Evolutionary conservation across 805 yeast species (phyloP).

Genomic region (Starmera quercuum): DNA sequence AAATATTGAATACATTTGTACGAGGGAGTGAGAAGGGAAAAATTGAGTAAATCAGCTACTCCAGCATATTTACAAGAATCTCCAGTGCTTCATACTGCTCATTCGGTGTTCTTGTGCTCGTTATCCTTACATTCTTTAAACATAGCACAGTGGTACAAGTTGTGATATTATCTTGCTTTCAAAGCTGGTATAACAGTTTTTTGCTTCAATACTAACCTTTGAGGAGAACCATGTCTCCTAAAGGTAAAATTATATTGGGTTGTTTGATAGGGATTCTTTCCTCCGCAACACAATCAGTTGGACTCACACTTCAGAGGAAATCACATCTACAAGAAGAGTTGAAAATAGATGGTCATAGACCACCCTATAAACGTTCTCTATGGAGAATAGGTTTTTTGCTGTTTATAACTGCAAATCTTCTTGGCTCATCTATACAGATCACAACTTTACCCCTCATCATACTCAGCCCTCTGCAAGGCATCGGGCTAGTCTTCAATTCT

Average conservation of each 20-base stretch:
- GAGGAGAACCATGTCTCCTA: not conserved
- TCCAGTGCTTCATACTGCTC: too few species aligned
- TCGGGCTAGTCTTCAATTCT: slow-evolving; percentile 83
- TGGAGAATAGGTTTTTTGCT: slow-evolving; percentile 73
- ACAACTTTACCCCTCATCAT: slow-evolving; percentile 77
- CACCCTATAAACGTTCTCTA: slow-evolving; percentile 39
- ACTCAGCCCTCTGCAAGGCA: slow-evolving; percentile 76
- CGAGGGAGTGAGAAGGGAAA: too few species aligned
- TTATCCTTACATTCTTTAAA: too few species aligned
- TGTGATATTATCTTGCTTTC: too few species aligned
- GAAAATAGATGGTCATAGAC: slow-evolving; percentile 18
- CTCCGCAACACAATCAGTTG: slow-evolving; percentile 73
- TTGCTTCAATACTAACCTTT: too few species aligned
- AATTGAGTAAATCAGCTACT: too few species aligned
- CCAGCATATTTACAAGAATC: too few species aligned
- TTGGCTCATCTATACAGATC: slow-evolving; percentile 79
- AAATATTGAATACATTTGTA: not conserved
- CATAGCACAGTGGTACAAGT: too few species aligned
- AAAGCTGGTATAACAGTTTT: too few species aligned
- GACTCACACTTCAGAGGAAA: slow-evolving; percentile 74
- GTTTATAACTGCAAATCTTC: slow-evolving; percentile 64
- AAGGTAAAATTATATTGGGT: slow-evolving; percentile 37
- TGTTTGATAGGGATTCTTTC: slow-evolving; percentile 66
- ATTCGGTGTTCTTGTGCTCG: too few species aligned
- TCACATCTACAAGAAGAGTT: slow-evolving; percentile 49